Percentiles rank a stretch among this genome's conserved stretches.
Conservation (phyloP, 345 rosid species). For the Rhodamnia rubescens region DNA sequence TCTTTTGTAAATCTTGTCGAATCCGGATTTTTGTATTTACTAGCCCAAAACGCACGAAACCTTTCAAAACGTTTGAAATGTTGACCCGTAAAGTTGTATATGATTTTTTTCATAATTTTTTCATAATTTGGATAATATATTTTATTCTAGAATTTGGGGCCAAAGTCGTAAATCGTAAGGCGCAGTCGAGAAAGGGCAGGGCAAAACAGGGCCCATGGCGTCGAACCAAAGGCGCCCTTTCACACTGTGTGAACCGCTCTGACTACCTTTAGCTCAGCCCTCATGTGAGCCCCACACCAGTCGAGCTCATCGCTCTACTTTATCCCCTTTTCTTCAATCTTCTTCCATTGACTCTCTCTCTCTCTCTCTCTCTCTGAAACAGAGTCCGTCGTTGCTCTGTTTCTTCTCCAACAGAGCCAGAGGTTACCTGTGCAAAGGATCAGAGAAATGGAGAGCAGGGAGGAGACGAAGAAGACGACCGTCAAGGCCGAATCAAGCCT, state of each 20-base stretch:
- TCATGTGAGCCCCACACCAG: not conserved
- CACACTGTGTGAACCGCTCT: not conserved
- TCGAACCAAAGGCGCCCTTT: not conserved
- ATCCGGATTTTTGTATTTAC: not conserved
- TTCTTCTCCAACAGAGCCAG: not conserved
- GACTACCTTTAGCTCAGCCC: not conserved
- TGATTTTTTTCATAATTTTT: not conserved
- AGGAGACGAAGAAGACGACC: not conserved
- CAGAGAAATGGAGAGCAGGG: not conserved
- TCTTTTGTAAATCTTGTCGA: no score
- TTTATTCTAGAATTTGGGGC: not conserved
- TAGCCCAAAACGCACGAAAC: not conserved
- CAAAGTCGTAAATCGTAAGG: not conserved
- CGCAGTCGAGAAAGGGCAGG: not conserved
- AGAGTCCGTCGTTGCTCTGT: not conserved
- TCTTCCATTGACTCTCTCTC: not conserved
- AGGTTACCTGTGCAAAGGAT: not conserved
- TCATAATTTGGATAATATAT: not conserved
- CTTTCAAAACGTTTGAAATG: not conserved
- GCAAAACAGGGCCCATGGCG: not conserved
- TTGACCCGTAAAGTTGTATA: not conserved
- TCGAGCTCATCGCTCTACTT: not conserved
- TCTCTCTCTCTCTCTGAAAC: not conserved
- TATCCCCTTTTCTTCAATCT: not conserved
- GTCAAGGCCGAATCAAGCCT: not conserved